Base-by-base conservation (phyloP, 495 filamentous ascomycete genomes). In the Trypethelium eluteriae region DNA sequence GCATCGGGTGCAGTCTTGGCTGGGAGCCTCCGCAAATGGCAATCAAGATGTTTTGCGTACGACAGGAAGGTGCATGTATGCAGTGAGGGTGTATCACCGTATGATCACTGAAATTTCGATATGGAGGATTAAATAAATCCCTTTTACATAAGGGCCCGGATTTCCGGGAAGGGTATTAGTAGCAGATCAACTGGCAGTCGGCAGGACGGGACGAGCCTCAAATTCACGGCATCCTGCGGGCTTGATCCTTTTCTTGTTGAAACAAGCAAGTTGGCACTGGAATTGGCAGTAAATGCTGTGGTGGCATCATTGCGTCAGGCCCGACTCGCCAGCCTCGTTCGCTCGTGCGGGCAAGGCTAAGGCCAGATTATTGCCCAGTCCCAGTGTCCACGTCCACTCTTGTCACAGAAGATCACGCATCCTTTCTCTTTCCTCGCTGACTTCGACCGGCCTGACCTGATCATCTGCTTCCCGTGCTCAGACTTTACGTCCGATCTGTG, bases 241-340 rank as follows among this genome's bases (percentile, higher is more conserved):
- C 14, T 44, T 44, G 7, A 44, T 14, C 41, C 41, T 44, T 44
- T 44, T 53, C 5, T 18, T 7, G 36, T 35, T 18, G 18, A 35
- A 32, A 36, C 36, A 5, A 5, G 5, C 11, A 53, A 53, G 18
- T 14, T n/a, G 11, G n/a, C 5, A 53, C 10, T 18, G 10, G 0
- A 53, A 16, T 53, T 14, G 49, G 53, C 9, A 59, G n/a, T 59
- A 4, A 59, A 59, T 59, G 18, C 32, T 34, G 18, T 0, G 25
- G 53, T 32, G 18, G 53, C 18, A 32, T 18, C 53, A 59, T 59
- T 59, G 53, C 53, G 53, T 59, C 18, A 59, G 53, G 18, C 53
- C 53, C 34, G 53, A 18, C 53, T 59, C 53, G 25, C 14, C 53
- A 59, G 53, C 53, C 53, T 59, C 53, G 25, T 36, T 36, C 32